phyloP scores from a whole-genome alignment of 257 asterid genomes.

The Solanum microdontum region DNA sequence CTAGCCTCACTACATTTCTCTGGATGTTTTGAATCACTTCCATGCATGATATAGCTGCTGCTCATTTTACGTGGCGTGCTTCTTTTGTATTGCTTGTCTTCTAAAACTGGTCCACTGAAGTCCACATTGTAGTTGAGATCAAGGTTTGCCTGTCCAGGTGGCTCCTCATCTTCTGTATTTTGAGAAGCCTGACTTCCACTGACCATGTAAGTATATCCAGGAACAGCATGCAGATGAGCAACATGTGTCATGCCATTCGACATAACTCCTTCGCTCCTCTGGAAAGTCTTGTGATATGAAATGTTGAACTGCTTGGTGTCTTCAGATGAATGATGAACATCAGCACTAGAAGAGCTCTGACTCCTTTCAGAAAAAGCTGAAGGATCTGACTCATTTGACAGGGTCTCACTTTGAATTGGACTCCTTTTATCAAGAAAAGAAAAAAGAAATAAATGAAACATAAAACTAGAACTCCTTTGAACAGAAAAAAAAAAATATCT shows the following conservation, averaged over 20 bases:
- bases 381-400: constrained; percentile 65
- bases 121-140: constrained; percentile 21
- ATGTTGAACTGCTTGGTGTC: constrained; percentile 26
- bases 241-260: constrained; percentile 21
- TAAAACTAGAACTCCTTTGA: neutral
- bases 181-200: constrained; percentile 28
- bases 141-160: constrained; percentile 9
- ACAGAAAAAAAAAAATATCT: neutral
- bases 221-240: constrained; percentile 31
- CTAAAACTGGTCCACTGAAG: constrained; percentile 13
- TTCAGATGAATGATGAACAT: constrained; percentile 21
- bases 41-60: constrained; percentile 10
- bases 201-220: constrained; percentile 29
- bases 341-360: constrained; percentile 32
- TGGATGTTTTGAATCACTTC: constrained; percentile 12
- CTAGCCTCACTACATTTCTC: constrained; percentile 15
- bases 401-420: constrained; percentile 53
- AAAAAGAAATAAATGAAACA: neutral
- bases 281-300: constrained; percentile 32
- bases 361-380: constrained; percentile 46
- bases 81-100: constrained; percentile 17
- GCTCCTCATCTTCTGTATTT: constrained; percentile 22
- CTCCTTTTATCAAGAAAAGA: constrained; percentile 33
- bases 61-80: constrained; percentile 15
- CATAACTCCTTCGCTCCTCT: constrained; percentile 19